These are phyloP conservation scores for Metschnikowia henanensis DNA, from an alignment of 805 yeast genomes.

Conservation along the genomic window DNA sequence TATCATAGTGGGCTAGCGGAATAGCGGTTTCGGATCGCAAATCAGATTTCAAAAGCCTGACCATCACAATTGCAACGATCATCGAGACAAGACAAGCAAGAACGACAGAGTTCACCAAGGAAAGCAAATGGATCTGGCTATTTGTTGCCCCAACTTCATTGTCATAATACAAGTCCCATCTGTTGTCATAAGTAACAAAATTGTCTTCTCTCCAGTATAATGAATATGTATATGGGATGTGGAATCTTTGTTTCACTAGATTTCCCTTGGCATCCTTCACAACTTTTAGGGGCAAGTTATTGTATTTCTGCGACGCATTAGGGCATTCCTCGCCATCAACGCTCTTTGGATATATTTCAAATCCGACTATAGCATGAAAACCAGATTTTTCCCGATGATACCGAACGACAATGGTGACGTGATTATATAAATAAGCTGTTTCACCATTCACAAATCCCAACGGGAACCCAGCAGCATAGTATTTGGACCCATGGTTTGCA, in stretches of 20 bases:
- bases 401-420: constrained; percentile 77
- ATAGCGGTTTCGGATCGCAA: constrained; percentile 34
- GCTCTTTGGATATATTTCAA: constrained; percentile 86
- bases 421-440: constrained; percentile 66
- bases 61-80: constrained; percentile 62
- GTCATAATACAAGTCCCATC: constrained; percentile 74
- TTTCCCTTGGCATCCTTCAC: constrained; percentile 25
- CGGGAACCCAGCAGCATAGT: constrained; percentile 86
- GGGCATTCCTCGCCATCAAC: constrained; percentile 71
- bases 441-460: constrained; percentile 68
- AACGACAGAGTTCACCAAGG: constrained; percentile 69
- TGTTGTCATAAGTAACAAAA: constrained; percentile 58
- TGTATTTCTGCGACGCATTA: constrained; percentile 61
- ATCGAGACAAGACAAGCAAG: constrained; percentile 61
- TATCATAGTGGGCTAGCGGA: constrained; percentile 16
- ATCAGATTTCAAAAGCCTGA: constrained; percentile 55
- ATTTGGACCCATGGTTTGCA: constrained; percentile 56
- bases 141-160: constrained; percentile 47
- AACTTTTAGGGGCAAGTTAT: constrained; percentile 53
- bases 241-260: constrained; percentile 26
- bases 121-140: constrained; percentile 70
- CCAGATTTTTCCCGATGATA: constrained; percentile 50
- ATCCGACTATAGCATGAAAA: constrained; percentile 71
- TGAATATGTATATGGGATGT: constrained; percentile 78
- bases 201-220: constrained; percentile 87